Evolutionary conservation across 2,329 filamentous ascomycete species (phyloP), one percentile per base, ranked within the genome.

Genomic region (Cladosporium colombiae): DNA sequence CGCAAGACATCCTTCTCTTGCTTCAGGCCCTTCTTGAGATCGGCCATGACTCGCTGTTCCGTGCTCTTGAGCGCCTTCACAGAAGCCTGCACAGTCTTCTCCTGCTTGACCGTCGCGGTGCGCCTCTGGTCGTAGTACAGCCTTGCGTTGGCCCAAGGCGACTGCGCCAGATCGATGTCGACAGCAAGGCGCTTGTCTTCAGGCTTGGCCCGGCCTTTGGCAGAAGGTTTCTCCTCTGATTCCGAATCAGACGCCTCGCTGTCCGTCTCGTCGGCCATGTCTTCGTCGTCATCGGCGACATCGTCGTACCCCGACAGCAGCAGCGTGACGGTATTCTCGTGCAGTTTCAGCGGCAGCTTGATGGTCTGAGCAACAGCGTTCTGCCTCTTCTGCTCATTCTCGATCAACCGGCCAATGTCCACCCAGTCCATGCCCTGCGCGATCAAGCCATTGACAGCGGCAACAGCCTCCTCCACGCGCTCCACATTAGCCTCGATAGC

Each of bases 391-490:
- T 96, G 91, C 76, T 98, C 94, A 70, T 92, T 86, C 75, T 97
- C 92, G 62, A 99, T 91, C 68, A 99, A 81, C 66, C 90, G 91
- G 11, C 87, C 92, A 72, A 98, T 93, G 70, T 97, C 91, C 13
- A 92, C 88, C 95, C 95, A 99, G 73, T 99, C 95, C 93, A 98
- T 98, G 13, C 94, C 94, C 74, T 97, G 92, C 5, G 87, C 87
- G 67, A 99, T 87, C n/a, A 98, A 81, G 0, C 92, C 91, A 76
- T 96, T 98, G 62, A 99, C 89, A 3, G 95, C 93, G 75, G 93
- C 91, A 76, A 93, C 93, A 5, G 92, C 93, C 79, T 98, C 95
- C 75, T 97, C 91, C 0, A 98, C 93, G 60, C 93, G 87, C 74
- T 96, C 92, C 1, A 92, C 84, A 73, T 99, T 98, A 25, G 92